Evolutionary conservation across 1,284 basidiomycete species (phyloP).

Genomic region (Ceratobasidium sp.): DNA sequence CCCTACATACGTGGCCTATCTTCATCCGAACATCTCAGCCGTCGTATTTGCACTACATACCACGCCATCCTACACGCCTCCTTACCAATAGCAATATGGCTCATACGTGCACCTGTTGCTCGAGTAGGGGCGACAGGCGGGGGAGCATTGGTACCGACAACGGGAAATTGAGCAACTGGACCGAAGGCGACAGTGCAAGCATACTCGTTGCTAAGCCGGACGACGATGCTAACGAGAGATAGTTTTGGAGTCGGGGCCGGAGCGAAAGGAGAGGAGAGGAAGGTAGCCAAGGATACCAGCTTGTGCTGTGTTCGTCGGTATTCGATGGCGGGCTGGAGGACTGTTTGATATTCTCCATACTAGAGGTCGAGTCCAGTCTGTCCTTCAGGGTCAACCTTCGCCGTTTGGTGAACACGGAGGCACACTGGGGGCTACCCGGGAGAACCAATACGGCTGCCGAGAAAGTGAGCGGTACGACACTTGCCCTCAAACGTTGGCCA

Average conservation of each 20-base stretch:
- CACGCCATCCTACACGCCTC: conserved; percentile 16
- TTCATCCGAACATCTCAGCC: background rate
- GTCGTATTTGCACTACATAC: conserved; percentile 18
- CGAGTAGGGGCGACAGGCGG: conserved; percentile 17
- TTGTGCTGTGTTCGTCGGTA: background rate
- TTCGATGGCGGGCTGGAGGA: background rate
- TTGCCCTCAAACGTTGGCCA: background rate
- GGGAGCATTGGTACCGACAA: conserved; percentile 22
- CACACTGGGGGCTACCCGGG: background rate
- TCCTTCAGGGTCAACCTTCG: background rate
- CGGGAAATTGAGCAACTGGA: conserved; percentile 12
- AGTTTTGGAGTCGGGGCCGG: background rate
- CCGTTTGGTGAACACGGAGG: background rate
- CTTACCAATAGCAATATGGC: conserved; percentile 4
- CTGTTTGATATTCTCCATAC: background rate
- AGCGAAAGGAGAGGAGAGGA: background rate
- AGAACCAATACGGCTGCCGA: background rate
- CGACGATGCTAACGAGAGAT: conserved; percentile 5
- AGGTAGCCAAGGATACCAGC: no score
- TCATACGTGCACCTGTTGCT: conserved; percentile 18
- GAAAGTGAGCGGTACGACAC: background rate
- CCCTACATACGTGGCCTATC: background rate
- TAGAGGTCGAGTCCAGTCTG: background rate
- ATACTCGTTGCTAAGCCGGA: conserved; percentile 37
- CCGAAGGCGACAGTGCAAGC: background rate